phyloP scores from a whole-genome alignment of 106 monocot species.

The Agapanthus africanus region DNA sequence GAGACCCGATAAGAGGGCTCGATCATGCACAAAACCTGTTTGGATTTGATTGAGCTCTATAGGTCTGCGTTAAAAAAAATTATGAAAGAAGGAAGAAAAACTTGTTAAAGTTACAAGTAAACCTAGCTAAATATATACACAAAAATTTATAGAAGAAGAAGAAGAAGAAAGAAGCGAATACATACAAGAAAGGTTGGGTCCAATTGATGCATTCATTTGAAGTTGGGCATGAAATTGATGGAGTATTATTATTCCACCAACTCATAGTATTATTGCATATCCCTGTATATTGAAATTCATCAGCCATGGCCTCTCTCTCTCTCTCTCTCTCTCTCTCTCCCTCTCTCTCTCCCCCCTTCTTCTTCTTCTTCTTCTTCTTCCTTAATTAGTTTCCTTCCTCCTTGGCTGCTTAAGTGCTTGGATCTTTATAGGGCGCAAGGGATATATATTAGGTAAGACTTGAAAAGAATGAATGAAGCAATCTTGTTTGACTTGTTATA shows the following conservation, averaged over 20 bases:
- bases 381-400: background rate
- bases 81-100: background rate
- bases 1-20: background rate
- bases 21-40: background rate
- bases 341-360: too few relatives aligned
- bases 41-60: background rate
- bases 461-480: constrained; percentile 5
- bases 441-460: background rate
- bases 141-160: too few relatives aligned
- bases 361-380: background rate
- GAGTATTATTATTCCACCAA: constrained; percentile 1
- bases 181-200: constrained; percentile 4
- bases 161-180: background rate
- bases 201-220: background rate
- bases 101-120: too few relatives aligned
- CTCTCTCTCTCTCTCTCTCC: too few relatives aligned
- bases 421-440: background rate
- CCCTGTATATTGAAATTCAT: background rate
- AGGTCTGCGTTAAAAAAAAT: background rate
- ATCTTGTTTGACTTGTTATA: constrained; percentile 5
- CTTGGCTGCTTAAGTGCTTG: too few relatives aligned
- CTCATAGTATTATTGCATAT: background rate
- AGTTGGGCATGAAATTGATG: background rate
- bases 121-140: too few relatives aligned
- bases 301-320: constrained; percentile 5